These are phyloP conservation scores for Lentinula lateritia DNA, from an alignment of 768 basidiomycete genomes.

Conservation along the genomic window DNA sequence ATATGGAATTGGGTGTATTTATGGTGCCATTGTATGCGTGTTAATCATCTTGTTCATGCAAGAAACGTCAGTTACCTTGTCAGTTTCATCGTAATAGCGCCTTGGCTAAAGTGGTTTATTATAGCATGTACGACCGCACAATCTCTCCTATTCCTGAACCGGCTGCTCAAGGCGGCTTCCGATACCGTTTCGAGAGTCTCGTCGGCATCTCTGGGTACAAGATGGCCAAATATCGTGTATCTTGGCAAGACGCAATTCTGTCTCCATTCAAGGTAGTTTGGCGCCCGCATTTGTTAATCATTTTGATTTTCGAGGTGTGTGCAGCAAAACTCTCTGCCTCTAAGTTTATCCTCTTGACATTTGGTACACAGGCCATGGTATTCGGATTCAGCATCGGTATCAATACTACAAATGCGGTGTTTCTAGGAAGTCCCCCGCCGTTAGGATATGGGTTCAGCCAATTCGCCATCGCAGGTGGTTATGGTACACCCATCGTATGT, in stretches of 20 bases:
- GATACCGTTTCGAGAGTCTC: slow-evolving; percentile 51
- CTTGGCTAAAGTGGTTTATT: background rate
- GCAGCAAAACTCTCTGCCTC: background rate
- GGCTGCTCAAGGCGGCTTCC: slow-evolving; percentile 28
- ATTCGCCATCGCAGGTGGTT: slow-evolving; percentile 46
- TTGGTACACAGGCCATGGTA: slow-evolving; percentile 30
- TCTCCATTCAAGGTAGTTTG: slow-evolving; percentile 50
- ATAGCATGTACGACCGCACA: slow-evolving; percentile 61
- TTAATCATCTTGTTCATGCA: slow-evolving; percentile 57
- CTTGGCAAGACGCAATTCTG: slow-evolving; percentile 41
- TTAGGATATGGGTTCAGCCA: slow-evolving; percentile 48
- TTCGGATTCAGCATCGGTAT: slow-evolving; percentile 40
- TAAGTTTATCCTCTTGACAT: background rate
- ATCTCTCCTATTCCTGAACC: slow-evolving; percentile 42
- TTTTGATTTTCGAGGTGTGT: slow-evolving; percentile 48
- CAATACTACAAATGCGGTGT: slow-evolving; percentile 52
- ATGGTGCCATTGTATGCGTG: slow-evolving; percentile 46
- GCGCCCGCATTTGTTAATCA: slow-evolving; percentile 53
- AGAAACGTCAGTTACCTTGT: slow-evolving; percentile 46
- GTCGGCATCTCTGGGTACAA: slow-evolving; percentile 57
- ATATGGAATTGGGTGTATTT: slow-evolving; percentile 62
- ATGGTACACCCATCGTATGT: slow-evolving; percentile 51
- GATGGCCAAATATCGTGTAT: slow-evolving; percentile 50
- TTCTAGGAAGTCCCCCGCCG: slow-evolving; percentile 39
- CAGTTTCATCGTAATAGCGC: background rate